phyloP scores from a whole-genome alignment of 2,329 filamentous ascomycete species.

The Xylaria sp. region DNA sequence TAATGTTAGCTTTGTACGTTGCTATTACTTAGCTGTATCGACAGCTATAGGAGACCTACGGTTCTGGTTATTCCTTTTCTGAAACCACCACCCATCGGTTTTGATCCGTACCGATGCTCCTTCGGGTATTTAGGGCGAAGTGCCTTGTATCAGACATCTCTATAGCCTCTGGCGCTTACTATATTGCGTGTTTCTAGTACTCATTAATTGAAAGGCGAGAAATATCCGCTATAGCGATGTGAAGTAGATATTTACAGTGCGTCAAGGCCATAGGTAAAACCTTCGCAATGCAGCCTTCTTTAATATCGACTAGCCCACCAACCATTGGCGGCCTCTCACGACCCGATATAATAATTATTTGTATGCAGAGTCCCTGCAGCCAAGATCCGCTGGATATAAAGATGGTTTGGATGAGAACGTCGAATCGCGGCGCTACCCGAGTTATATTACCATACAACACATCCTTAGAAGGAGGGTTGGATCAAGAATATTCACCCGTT shows the following conservation, averaged over 20 bases:
- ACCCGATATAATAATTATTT: background rate
- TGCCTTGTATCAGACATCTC: background rate
- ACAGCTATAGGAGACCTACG: background rate
- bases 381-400: background rate
- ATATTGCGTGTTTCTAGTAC: background rate
- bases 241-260: background rate
- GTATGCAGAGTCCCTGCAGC: conserved; percentile 13
- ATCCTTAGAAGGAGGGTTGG: conserved; percentile 4
- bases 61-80: background rate
- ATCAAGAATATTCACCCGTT: background rate
- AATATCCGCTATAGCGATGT: background rate
- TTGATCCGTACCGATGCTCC: background rate
- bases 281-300: background rate
- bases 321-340: background rate
- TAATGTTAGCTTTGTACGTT: background rate
- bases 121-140: background rate
- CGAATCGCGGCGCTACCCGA: conserved; percentile 30
- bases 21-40: background rate
- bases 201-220: background rate
- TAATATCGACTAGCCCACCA: background rate
- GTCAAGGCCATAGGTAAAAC: conserved; percentile 1
- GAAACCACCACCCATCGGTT: background rate
- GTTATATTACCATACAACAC: conserved; percentile 8
- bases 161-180: background rate
- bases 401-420: background rate